Conservation (phyloP, 1,139 yeast genomes). For the Geotrichum macrosporum region DNA sequence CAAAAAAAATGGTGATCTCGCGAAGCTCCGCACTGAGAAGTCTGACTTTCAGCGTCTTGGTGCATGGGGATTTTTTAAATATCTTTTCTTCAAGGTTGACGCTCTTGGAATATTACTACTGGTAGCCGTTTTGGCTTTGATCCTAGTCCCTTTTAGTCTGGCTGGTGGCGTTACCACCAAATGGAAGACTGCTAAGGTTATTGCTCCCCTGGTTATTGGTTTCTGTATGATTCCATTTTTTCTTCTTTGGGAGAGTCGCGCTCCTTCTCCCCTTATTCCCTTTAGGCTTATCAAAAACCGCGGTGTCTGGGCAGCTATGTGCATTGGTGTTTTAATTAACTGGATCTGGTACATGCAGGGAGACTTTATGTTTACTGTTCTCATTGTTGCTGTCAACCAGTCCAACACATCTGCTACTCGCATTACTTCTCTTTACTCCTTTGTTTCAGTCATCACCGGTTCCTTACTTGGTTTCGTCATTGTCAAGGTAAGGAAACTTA, state of each 20-base stretch:
- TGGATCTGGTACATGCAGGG: constrained; percentile 65
- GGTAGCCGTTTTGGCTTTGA: constrained; percentile 51
- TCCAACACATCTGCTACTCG: constrained; percentile 59
- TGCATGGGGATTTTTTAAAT: constrained; percentile 31
- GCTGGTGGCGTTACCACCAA: constrained; percentile 54
- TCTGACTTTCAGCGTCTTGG: constrained; percentile 34
- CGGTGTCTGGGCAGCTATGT: constrained; percentile 62
- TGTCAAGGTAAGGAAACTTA: constrained; percentile 50
- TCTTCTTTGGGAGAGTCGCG: constrained; percentile 51
- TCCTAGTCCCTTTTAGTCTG: constrained; percentile 48
- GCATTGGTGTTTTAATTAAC: constrained; percentile 52
- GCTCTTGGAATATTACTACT: constrained; percentile 50
- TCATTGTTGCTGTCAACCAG: constrained; percentile 58
- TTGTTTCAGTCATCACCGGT: constrained; percentile 61
- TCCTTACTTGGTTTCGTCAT: constrained; percentile 55
- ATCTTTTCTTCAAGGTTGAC: constrained; percentile 49
- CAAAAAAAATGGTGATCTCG: constrained; percentile 48
- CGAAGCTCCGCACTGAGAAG: constrained; percentile 32
- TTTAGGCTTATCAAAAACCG: constrained; percentile 54
- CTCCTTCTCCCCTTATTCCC: constrained; percentile 59
- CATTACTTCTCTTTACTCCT: constrained; percentile 58
- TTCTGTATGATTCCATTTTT: constrained; percentile 53
- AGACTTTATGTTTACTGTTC: constrained; percentile 60
- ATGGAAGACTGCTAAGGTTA: constrained; percentile 55
- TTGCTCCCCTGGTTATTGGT: constrained; percentile 65